Base-by-base conservation (phyloP, 176 grass and related monocot species). In the Ensete ventricosum region DNA sequence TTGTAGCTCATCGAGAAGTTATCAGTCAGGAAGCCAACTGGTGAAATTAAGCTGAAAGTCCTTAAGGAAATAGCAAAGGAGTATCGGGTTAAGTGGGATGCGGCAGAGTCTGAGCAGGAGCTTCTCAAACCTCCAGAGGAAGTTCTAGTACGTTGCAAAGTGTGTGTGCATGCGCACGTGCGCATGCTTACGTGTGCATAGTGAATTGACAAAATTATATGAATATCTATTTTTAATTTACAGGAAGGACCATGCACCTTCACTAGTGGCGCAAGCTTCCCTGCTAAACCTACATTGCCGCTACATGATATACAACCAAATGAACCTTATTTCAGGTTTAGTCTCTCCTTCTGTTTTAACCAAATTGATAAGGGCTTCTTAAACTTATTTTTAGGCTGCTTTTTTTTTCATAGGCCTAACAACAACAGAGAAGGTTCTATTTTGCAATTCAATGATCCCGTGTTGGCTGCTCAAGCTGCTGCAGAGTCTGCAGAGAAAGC, bases 11-110 rank as follows among this genome's bases (percentile, higher is more conserved):
- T 99, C 58, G 91, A 94, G 88, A 99, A 99, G 69, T 82, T 99
- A 50, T 99, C 95, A 14, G 84, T 91, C 55, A 89, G 84, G 85
- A 94, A 94, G 73, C 95, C 91, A 62, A 91, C 83, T 77, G 95
- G 90, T 62, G 84, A 94, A 80, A 79, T 72, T 77, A 94, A 99
- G 76, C 72, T 94, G 26, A 99, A 99, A 78, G 73, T 87, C 71
- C 84, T 99, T 52, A 99, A 89, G 78, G 90, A 90, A 79, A 99
- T 94, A 83, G 95, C 90, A 72, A 94, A 99, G 71, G 90, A 94
- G 55, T 86, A 87, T 69, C 90, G 94, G 70, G 80, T 99, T 34
- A 73, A 89, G 74, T 99, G 95, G 95, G 90, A 99, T 64, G 67
- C 53, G 1, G 68, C 80, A 51, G 95, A 99, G 78, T 87, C 86